Evolutionary conservation across 2,329 filamentous ascomycete genomes (phyloP), one percentile per base, ranked within the genome.

Genomic region (Penicillium corylophilum): DNA sequence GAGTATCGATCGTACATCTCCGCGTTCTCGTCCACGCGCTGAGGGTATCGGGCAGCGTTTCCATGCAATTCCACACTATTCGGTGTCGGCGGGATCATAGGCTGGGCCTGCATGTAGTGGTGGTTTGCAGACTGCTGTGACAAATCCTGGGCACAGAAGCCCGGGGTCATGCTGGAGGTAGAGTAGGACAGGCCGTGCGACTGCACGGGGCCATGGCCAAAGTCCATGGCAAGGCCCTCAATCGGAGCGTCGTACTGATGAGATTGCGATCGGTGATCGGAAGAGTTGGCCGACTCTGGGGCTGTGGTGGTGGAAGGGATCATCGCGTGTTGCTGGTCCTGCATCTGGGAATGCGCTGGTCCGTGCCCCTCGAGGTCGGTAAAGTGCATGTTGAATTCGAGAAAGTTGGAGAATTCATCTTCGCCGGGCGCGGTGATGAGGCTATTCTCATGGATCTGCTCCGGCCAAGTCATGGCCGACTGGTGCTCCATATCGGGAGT

Each of bases 11-110:
- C 75, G 46, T 77, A 78, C 50, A 75, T 65, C 15, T 76, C 68
- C 44, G 71, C 63, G 36, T 61, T 68, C 36, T 71, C 72, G 23
- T 76, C 74, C 49, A 74, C 62, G 5, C 68, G 67, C 45, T 71
- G 67, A 3, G 67, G 64, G 54, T 74, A 77, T 28, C 72, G 70
- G 36, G 69, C 65, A 0, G 73, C 69, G 53, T 66, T 70, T 4
- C 72, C 74, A 46, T 78, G 77, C 55, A 79, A 66, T 50, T 79
- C 77, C 16, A 74, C 69, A 53, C 76, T 79, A 51, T 77, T 77
- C 9, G 77, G 77, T 1, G 77, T 79, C 3, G 76, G 77, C 16
- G 77, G 77, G 35, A 77, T 72, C 49, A 71, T 67, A 13, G 59
- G 51, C 36, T 71, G 68, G 26, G 65, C 62, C 12, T 70, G 64